Evolutionary conservation across 179 eudicot species (phyloP).

Genomic region (Vitellaria paradoxa): DNA sequence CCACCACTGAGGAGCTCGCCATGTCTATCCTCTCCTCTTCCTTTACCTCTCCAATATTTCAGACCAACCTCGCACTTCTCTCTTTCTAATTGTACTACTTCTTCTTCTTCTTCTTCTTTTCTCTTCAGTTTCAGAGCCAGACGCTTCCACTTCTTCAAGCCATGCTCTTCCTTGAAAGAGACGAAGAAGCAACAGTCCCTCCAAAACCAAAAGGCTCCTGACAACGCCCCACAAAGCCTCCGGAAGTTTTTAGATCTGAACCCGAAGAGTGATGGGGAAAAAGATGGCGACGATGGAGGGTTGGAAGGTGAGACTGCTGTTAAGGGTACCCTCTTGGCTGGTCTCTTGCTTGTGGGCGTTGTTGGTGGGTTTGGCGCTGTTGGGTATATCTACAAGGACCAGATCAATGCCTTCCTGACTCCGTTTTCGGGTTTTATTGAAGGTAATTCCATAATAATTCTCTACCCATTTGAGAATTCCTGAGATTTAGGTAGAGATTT

Average conservation of each 20-base stretch:
- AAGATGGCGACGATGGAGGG: constrained; percentile 13
- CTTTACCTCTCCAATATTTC: constrained; percentile 2
- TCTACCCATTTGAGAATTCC: background rate
- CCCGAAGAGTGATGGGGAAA: constrained; percentile 31
- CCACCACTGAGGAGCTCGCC: constrained; percentile 20
- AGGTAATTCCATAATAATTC: constrained; percentile 39
- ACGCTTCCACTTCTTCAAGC: constrained; percentile 48
- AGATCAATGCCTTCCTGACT: constrained; percentile 70
- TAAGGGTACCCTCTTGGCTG: constrained; percentile 84
- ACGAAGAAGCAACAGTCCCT: constrained; percentile 60
- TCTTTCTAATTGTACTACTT: constrained; percentile 5
- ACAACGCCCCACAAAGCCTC: constrained; percentile 40
- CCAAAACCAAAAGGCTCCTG: constrained; percentile 29
- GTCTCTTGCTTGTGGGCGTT: constrained; percentile 77
- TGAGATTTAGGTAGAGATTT: background rate
- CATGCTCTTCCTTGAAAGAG: constrained; percentile 66
- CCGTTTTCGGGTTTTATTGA: constrained; percentile 86
- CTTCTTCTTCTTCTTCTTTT: constrained; percentile 16
- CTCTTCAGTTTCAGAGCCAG: constrained; percentile 31
- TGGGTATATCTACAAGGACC: constrained; percentile 85
- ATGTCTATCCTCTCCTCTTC: constrained; percentile 23
- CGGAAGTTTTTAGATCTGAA: constrained; percentile 47
- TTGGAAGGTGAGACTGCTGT: constrained; percentile 55
- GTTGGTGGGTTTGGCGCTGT: constrained; percentile 87
- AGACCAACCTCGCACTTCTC: constrained; percentile 19